phyloP scores from a whole-genome alignment of 2,329 filamentous ascomycete species.

The Blumeriella jaapii region DNA sequence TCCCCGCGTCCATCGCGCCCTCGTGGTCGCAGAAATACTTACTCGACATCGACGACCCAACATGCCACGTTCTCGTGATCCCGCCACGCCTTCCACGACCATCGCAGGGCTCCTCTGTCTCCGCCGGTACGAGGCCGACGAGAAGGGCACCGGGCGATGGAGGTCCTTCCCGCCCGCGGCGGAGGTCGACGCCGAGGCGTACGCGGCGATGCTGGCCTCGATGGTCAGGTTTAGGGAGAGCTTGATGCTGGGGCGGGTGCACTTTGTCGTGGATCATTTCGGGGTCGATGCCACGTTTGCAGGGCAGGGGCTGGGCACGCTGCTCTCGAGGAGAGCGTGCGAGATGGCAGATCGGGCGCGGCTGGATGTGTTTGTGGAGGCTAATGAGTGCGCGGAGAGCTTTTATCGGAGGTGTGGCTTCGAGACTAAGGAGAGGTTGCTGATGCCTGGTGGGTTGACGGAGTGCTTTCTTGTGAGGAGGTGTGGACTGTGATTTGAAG shows the following conservation, averaged over 20 bases:
- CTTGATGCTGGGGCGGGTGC: background rate
- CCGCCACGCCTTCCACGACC: background rate
- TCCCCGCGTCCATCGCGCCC: background rate
- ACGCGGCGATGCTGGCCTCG: background rate
- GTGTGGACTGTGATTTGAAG: too few species aligned
- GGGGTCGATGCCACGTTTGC: background rate
- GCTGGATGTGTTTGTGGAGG: conserved; percentile 4
- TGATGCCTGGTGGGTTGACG: background rate
- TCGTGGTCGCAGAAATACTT: background rate
- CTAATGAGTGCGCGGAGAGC: conserved; percentile 3
- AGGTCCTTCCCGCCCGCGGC: background rate
- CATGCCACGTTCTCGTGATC: background rate
- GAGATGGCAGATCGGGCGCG: conserved; percentile 1
- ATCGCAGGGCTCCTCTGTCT: background rate
- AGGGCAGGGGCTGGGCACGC: background rate
- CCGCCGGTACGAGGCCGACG: background rate
- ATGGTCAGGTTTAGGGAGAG: conserved; percentile 1
- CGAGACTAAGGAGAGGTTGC: background rate
- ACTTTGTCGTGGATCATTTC: conserved; percentile 3
- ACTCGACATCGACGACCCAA: background rate
- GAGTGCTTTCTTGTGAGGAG: conserved; percentile 3
- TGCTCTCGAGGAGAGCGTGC: background rate
- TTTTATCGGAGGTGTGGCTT: conserved; percentile 4
- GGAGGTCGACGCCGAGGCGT: background rate
- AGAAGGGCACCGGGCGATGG: background rate